Base-by-base conservation (phyloP, 805 yeast genomes). In the Barnettozyma vustinii region DNA sequence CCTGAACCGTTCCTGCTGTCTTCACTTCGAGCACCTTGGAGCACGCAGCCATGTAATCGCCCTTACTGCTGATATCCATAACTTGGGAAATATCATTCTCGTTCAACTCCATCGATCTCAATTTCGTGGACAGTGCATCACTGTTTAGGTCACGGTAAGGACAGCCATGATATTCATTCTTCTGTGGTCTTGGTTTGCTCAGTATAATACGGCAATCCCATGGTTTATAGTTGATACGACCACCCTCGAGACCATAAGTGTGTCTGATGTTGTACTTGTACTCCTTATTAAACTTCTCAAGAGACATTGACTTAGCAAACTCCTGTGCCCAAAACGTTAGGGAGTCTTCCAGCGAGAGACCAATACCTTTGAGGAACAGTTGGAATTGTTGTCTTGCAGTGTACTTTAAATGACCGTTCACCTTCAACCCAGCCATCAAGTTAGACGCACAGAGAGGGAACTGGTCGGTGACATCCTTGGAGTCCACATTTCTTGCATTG, bases 191-290 rank as follows among this genome's bases (percentile, higher is more conserved):
- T 8, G 89, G 88, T 56, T 83, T 83, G 25, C 80, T 73, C 50
- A 88, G 66, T 39, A 94, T 88, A 1, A 84, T 81, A 37, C 80
- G 77, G 70, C 97, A 94, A 62, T 83, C 86, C 84, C 85, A 79
- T 3, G 98, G 96, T 58, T 79, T 79, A 67, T 89, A 90, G 58
- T 89, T 87, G 58, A 81, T 84, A 52, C 96, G 72, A 12, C 84
- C 84, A 56, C 99, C 99, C 68, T 88, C 97, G 50, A 88, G 72
- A 44, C 98, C 99, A 64, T 92, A 94, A 53, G 76, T 78, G 66
- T 94, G 97, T 52, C 96, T 77, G 60, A 94, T 80, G 58, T 87
- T 87, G 73, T 94, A 94, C 52, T 80, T 75, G 71, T 92, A 91
- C 61, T 92, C 96, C 67, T 90, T 91, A 65, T 84, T 80, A 68